phyloP scores from a whole-genome alignment of 208 protist species.

The Crithidia acanthocephali region DNA sequence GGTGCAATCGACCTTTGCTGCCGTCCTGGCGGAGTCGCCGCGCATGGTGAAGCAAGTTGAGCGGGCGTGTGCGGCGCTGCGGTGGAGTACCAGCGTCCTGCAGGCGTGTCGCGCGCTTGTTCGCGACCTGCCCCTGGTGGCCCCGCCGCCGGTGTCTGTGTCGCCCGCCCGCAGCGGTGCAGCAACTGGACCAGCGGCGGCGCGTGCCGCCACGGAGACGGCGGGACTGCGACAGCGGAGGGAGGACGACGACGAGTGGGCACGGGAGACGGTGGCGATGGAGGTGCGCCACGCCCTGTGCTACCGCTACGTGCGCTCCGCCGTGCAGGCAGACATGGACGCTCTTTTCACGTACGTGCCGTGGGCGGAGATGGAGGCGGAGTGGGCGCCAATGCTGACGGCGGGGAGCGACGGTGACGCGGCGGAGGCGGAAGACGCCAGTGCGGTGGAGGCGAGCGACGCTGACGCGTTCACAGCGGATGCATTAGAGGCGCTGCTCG shows the following conservation, averaged over 20 bases:
- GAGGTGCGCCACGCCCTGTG: conserved; percentile 55
- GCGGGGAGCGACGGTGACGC: not conserved
- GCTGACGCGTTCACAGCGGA: conserved; percentile 7
- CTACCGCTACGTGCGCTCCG: conserved; percentile 49
- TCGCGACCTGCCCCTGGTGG: conserved; percentile 19
- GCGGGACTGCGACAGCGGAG: not conserved
- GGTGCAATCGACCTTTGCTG: conserved; percentile 50
- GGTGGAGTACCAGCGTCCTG: conserved; percentile 65
- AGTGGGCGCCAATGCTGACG: conserved; percentile 41
- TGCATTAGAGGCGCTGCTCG: conserved; percentile 35
- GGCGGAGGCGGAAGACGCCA: not conserved
- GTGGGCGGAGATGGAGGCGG: conserved; percentile 66
- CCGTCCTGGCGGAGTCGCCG: conserved; percentile 50
- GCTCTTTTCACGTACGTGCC: conserved; percentile 70
- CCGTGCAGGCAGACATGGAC: conserved; percentile 76
- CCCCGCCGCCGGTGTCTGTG: conserved; percentile 9
- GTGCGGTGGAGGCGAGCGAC: conserved; percentile 7
- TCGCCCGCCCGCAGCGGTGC: not conserved
- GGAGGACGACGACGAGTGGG: conserved; percentile 23
- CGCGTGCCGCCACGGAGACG: not conserved
- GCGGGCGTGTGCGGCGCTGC: conserved; percentile 57
- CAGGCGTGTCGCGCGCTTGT: conserved; percentile 44
- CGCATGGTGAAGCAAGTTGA: conserved; percentile 53
- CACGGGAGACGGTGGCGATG: conserved; percentile 28
- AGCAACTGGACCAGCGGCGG: not conserved